Percentiles rank a stretch among this genome's conserved stretches.
Evolutionary conservation across 768 basidiomycete species (phyloP).

Genomic region (Paxillus rubicundulus): DNA sequence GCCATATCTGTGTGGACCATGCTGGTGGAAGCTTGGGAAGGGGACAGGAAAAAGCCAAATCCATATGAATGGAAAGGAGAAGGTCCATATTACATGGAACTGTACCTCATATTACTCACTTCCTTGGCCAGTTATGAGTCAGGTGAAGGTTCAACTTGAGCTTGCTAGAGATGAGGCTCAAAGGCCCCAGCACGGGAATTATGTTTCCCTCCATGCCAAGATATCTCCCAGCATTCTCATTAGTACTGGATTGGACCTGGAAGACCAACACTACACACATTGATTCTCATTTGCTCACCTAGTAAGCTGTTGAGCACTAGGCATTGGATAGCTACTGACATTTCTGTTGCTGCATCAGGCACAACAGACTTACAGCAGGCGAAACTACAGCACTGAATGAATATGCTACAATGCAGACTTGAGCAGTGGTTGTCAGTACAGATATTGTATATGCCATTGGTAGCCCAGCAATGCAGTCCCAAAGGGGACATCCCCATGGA

Average conservation of each 20-base stretch:
- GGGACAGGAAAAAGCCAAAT: conserved; percentile 17
- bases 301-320: background rate
- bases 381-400: conserved; percentile 25
- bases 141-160: conserved; percentile 4
- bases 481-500: too few species aligned
- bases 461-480: too few species aligned
- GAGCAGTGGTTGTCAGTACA: conserved; percentile 29
- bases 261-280: conserved; percentile 14
- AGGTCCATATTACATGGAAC: background rate
- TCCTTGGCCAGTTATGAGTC: background rate
- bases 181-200: background rate
- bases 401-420: conserved; percentile 20
- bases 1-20: conserved; percentile 6
- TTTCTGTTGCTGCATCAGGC: conserved; percentile 7
- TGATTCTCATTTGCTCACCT: background rate
- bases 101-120: too few species aligned
- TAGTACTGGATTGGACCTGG: conserved; percentile 13
- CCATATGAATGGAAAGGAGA: conserved; percentile 14
- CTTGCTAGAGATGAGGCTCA: conserved; percentile 5
- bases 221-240: conserved; percentile 6
- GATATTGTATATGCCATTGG: conserved; percentile 27
- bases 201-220: conserved; percentile 1
- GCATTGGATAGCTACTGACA: background rate
- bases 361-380: conserved; percentile 29
- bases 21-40: conserved; percentile 23